Conservation (phyloP, 2,329 filamentous ascomycete genomes). For the Aspergillus piperis region DNA sequence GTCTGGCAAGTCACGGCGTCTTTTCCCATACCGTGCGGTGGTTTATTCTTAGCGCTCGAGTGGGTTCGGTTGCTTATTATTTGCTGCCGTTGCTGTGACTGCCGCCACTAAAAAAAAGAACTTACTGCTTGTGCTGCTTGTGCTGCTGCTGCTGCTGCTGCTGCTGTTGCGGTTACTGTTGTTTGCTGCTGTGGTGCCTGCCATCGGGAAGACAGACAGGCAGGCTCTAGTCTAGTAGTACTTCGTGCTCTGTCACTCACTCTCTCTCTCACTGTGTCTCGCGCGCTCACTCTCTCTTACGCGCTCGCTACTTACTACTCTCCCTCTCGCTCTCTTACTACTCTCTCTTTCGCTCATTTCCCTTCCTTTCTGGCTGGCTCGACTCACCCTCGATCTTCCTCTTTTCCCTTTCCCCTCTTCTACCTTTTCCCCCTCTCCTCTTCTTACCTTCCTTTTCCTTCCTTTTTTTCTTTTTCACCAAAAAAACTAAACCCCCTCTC, state of each 20-base stretch:
- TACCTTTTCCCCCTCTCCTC: slow-evolving; percentile 7
- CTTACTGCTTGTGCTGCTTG: neutral
- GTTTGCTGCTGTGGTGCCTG: slow-evolving; percentile 5
- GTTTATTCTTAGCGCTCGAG: slow-evolving; percentile 13
- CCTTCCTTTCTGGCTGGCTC: slow-evolving; percentile 12
- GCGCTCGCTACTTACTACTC: neutral
- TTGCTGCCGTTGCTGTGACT: neutral
- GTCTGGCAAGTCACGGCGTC: too few relatives aligned
- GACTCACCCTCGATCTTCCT: slow-evolving; percentile 12
- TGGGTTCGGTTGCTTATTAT: slow-evolving; percentile 7
- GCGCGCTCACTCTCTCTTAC: too few relatives aligned
- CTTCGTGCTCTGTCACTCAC: too few relatives aligned
- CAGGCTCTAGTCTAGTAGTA: neutral
- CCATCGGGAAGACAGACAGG: neutral
- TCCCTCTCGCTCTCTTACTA: slow-evolving; percentile 15
- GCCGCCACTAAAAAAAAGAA: neutral
- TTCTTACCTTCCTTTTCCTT: slow-evolving; percentile 15
- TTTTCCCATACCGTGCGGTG: neutral
- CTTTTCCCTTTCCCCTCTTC: slow-evolving; percentile 19
- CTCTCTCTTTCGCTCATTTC: slow-evolving; percentile 16
- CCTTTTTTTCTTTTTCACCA: slow-evolving; percentile 14
- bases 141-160: neutral
- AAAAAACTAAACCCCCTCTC: slow-evolving; percentile 3
- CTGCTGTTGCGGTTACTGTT: neutral
- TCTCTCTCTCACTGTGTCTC: too few relatives aligned